Base-by-base conservation (phyloP, 148 eudicot species). In the Rheum nobile region DNA sequence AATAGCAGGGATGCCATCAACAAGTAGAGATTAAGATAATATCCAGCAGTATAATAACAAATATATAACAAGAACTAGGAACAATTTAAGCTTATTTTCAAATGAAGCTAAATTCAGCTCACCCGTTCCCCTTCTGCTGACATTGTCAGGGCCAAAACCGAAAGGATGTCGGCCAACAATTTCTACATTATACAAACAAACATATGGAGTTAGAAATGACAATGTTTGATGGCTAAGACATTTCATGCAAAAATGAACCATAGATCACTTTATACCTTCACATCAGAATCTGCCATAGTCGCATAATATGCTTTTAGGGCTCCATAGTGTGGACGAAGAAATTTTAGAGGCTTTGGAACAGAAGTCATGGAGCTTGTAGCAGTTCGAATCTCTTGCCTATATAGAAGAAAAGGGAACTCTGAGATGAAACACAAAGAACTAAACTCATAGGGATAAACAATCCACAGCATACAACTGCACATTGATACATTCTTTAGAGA, bases 331-430 rank as follows among this genome's bases (percentile, higher is more conserved):
- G 99, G 96, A 41, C 96, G 96, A 67, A 92, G 86, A 83, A 92
- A 91, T 77, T 95, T 95, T 67, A 95, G 76, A 43, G 99, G 97
- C 88, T 95, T 95, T 50, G 99, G 97, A 17, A 95, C 97, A 65
- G 97, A 88, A 52, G 99, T 91, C 99, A 95, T 95, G 48, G 99
- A 95, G 82, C 97, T 95, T 65, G 96, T 95, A 47, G 99, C 84
- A 70, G 85, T 91, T 38, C 92, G 86, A 65, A 95, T 91, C 82
- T 95, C 99, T 77, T 92, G 93, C 88, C 99, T 95, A 71, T 37
- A 79, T 38, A 43, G 46, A 37, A 54, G 59, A 61, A 75, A 44
- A 26, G 24, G 17, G 24, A 34, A 32, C 39, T 31, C 70, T 65
- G 22, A 65, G 39, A 65, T 32, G 41, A 22, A 65, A 65, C 11